Evolutionary conservation across 371 early-diverging fungal species (phyloP), one percentile per base, ranked within the genome.

Genomic region (Umbelopsis sp.): DNA sequence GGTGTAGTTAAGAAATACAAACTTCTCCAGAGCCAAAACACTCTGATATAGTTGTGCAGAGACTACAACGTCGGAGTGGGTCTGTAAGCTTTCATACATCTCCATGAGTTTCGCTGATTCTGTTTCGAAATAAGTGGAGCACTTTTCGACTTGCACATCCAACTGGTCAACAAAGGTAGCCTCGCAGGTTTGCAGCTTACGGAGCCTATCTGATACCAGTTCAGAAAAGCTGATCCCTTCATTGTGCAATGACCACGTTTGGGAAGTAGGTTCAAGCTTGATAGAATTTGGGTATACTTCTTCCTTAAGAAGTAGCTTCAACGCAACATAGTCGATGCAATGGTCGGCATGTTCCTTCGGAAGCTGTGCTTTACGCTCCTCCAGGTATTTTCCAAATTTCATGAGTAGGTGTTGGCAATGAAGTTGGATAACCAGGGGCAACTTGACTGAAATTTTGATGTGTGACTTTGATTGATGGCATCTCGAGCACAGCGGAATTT

Each of bases 361-460:
- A 20, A 92, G 78, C 63, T 83, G 81, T 20, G 68, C 72, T 69
- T 84, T 87, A 53, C 89, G 83, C 79, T 91, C 91, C 24, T 80
- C 74, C 48, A 91, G 81, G 72, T 89, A 91, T 57, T 84, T 85
- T 44, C 91, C 92, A 81, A 91, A 93, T 80, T 93, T 93, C 93
- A 93, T 93, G 4, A 45, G 57, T 25, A 57, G 16, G 14, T 32
- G 29, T 35, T 29, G 8, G 57, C 35, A 57, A 35, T 57, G 35
- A 57, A 57, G 57, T 4, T 35, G 16, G 1, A 41, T 41, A 12
- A 41, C 41, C 6, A 57, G 32, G 35, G 18, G 29, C 16, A 0
- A 10, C 18, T 32, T 35, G 37, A 6, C 35, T 25, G 11, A 57
- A 35, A 57, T 57, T 57, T 35, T 18, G 29, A 35, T 37, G 10